These are phyloP conservation scores for Pythium chondricola DNA, from an alignment of 352 stramenopile genomes.

Conservation along the genomic window DNA sequence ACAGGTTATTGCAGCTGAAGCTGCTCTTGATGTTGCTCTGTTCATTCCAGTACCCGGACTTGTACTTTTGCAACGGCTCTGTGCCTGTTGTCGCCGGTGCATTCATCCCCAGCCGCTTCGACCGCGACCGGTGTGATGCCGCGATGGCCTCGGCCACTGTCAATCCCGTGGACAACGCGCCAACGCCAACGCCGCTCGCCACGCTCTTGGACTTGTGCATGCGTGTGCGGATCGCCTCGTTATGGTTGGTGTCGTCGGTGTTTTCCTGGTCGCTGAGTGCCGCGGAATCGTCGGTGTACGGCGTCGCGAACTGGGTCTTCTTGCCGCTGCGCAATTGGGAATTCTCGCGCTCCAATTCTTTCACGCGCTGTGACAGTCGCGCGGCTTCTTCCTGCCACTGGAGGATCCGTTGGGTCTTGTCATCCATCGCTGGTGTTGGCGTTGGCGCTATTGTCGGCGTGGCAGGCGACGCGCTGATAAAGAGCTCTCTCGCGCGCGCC, in stretches of 20 bases:
- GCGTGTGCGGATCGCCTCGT: slow-evolving; percentile 9
- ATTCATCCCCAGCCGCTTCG: slow-evolving; percentile 30
- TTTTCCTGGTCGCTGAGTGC: slow-evolving; percentile 19
- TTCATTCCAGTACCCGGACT: slow-evolving; percentile 66
- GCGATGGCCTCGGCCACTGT: slow-evolving; percentile 60
- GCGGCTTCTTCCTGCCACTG: slow-evolving; percentile 53
- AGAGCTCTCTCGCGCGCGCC: slow-evolving; percentile 5
- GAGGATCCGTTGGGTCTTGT: slow-evolving; percentile 7
- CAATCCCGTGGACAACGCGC: slow-evolving; percentile 37
- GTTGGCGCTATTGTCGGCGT: no score
- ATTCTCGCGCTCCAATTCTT: slow-evolving; percentile 69
- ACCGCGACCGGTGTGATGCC: slow-evolving; percentile 54
- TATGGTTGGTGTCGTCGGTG: neutral
- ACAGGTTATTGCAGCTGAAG: slow-evolving; percentile 77
- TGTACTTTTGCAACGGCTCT: slow-evolving; percentile 39
- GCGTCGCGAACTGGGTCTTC: no score
- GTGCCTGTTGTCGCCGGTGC: neutral
- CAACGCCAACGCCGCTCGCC: slow-evolving; percentile 42
- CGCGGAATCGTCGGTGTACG: slow-evolving; percentile 4
- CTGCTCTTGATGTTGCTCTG: slow-evolving; percentile 70
- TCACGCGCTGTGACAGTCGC: slow-evolving; percentile 46
- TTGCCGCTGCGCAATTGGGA: slow-evolving; percentile 43
- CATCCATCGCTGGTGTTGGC: no score
- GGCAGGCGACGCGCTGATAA: slow-evolving; percentile 12
- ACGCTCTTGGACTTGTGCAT: slow-evolving; percentile 65